phyloP scores from a whole-genome alignment of 331 rosid species.

The Malus hybrid region DNA sequence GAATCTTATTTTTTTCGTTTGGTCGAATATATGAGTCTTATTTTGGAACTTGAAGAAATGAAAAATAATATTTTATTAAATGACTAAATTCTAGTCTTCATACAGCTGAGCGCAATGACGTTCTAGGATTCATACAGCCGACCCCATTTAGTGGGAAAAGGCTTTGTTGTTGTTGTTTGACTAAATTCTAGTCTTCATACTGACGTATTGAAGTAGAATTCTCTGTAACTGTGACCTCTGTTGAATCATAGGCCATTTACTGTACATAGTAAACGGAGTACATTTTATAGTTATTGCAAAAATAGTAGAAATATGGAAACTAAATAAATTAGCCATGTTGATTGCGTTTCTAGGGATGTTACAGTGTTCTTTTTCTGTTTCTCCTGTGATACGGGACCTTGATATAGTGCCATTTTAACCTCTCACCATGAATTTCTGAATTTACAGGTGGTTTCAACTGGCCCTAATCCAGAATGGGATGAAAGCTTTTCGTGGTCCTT shows the following conservation, averaged over 20 bases:
- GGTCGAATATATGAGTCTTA: neutral
- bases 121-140: too few species aligned
- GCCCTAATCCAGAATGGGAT: slow-evolving; percentile 95
- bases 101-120: too few species aligned
- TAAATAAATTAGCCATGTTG: neutral
- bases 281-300: too few species aligned
- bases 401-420: neutral
- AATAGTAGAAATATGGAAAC: too few species aligned
- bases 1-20: neutral
- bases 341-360: neutral
- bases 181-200: too few species aligned
- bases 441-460: slow-evolving; percentile 86
- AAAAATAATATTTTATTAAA: too few species aligned
- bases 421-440: neutral
- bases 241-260: neutral
- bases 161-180: too few species aligned
- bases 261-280: too few species aligned
- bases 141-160: too few species aligned
- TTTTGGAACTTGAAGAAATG: neutral
- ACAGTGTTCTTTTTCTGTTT: neutral
- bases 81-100: neutral
- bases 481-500: slow-evolving; percentile 95
- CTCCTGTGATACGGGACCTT: neutral
- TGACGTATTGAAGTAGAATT: neutral
- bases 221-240: neutral